Evolutionary conservation across 129 eudicot species (phyloP), one percentile per base, ranked within the genome.

Genomic region (Flaveria robusta): DNA sequence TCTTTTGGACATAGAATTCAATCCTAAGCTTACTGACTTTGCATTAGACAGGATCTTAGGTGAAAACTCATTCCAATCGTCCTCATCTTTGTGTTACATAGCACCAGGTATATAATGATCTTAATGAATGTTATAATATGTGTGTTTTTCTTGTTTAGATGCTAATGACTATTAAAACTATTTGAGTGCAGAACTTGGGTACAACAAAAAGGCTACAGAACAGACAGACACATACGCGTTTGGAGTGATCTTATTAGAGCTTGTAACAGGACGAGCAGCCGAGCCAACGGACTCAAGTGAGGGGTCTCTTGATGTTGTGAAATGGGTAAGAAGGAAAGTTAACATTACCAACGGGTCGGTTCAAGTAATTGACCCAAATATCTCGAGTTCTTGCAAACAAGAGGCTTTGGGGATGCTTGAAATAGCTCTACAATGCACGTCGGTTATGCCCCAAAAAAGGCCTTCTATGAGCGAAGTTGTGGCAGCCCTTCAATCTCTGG

Each of bases 241-340:
- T 24, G 98, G 98, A 10, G 97, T 93, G 29, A 78, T 93, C 72
- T 77, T 93, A 74, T 68, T 93, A 70, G 97, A 93, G 78, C 96
- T 93, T 16, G 74, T 90, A 47, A 87, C 97, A 15, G 98, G 98
- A 23, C 86, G 91, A 54, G 78, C 54, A 79, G 93, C 96, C n/a
- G 89, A 86, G 71, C 50, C 70, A 37, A 66, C 45, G 1, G 88
- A 81, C 37, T 41, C 90, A 27, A 83, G 70, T 70, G 93, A 79
- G 59, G 86, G 83, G 3, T 81, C 82, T 20, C 16, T 90, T 26
- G 96, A 93, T 71, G 85, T 93, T 42, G 91, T 93, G 73, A 90
- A 87, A 72, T 93, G 89, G 88, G 97, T 93, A 26, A 76, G 98
- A 70, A 82, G 98, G 75, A 93, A 93, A 74, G 81, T 93, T 68